phyloP scores from a whole-genome alignment of 2,329 filamentous ascomycete species.

The Leptoxyphium fumago region DNA sequence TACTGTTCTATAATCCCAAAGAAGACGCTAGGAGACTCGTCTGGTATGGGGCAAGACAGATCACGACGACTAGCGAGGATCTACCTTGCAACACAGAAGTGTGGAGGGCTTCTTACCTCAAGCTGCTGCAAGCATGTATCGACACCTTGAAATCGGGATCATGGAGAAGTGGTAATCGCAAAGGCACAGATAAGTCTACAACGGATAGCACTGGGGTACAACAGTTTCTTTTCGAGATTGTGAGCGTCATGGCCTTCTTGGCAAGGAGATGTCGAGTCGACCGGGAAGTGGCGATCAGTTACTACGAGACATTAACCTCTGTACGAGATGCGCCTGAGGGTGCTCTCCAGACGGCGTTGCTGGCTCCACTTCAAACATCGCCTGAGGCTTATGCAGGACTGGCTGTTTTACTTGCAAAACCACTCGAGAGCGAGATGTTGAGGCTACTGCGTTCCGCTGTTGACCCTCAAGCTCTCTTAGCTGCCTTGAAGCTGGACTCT shows the following conservation, averaged over 20 bases:
- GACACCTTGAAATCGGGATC: constrained; percentile 11
- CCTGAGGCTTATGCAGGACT: constrained; percentile 14
- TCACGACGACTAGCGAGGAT: constrained; percentile 11
- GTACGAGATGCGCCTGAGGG: constrained; percentile 9
- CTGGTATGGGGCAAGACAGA: constrained; percentile 26
- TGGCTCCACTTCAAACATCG: constrained; percentile 16
- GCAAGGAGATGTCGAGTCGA: constrained; percentile 18
- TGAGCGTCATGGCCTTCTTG: constrained; percentile 19
- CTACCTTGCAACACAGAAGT: constrained; percentile 14
- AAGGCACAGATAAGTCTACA: background rate
- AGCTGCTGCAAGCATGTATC: constrained; percentile 26
- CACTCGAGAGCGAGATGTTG: constrained; percentile 14
- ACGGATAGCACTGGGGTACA: background rate
- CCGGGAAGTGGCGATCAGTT: constrained; percentile 11
- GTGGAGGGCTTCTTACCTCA: constrained; percentile 29
- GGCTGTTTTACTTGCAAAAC: constrained; percentile 13
- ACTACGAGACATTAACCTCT: constrained; percentile 18
- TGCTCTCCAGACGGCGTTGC: constrained; percentile 15
- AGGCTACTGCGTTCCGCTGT: constrained; percentile 11
- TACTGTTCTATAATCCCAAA: constrained; percentile 28
- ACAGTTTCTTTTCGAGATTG: constrained; percentile 2
- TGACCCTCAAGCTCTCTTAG: constrained; percentile 8
- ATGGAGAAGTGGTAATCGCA: constrained; percentile 5
- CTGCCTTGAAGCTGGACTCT: background rate
- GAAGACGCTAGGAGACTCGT: constrained; percentile 22